Percentiles rank a stretch among this genome's conserved stretches.
Evolutionary conservation across 148 eudicot genomes (phyloP).

Genomic region (Selenicereus undatus): DNA sequence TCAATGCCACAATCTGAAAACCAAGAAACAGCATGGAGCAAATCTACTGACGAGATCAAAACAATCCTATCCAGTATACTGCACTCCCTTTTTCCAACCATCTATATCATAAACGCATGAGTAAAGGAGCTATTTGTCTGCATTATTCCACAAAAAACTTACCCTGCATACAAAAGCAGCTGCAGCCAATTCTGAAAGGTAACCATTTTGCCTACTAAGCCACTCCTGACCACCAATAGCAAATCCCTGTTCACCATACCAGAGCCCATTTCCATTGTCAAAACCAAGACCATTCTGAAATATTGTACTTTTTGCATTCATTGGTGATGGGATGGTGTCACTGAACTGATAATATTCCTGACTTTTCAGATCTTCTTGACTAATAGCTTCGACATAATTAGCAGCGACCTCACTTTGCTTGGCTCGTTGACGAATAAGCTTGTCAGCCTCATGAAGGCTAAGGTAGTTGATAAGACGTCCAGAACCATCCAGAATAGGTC

Average conservation of each 20-base stretch:
- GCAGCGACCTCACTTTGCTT: conserved; percentile 97
- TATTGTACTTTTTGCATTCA: conserved; percentile 50
- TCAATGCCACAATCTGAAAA: background rate
- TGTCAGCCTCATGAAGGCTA: conserved; percentile 85
- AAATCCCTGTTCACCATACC: conserved; percentile 89
- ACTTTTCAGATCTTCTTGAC: conserved; percentile 38
- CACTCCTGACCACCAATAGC: conserved; percentile 97
- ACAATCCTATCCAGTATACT: background rate
- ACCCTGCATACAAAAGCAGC: conserved; percentile 99
- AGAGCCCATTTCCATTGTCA: conserved; percentile 75
- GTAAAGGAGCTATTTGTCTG: background rate
- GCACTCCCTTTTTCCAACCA: background rate
- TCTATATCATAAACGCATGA: background rate
- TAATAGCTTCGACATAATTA: conserved; percentile 87
- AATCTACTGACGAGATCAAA: background rate
- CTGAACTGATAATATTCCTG: conserved; percentile 36
- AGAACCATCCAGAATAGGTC: conserved; percentile 77
- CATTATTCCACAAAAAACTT: conserved; percentile 31
- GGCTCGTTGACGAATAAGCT: conserved; percentile 78
- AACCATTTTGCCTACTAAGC: conserved; percentile 68
- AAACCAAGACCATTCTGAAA: conserved; percentile 98
- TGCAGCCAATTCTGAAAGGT: conserved; percentile 94
- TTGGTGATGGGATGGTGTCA: conserved; percentile 31
- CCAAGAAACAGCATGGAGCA: background rate
- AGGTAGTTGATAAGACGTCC: conserved; percentile 83